phyloP scores from a whole-genome alignment of 139 green algal species.

The Micractinium conductrix region DNA sequence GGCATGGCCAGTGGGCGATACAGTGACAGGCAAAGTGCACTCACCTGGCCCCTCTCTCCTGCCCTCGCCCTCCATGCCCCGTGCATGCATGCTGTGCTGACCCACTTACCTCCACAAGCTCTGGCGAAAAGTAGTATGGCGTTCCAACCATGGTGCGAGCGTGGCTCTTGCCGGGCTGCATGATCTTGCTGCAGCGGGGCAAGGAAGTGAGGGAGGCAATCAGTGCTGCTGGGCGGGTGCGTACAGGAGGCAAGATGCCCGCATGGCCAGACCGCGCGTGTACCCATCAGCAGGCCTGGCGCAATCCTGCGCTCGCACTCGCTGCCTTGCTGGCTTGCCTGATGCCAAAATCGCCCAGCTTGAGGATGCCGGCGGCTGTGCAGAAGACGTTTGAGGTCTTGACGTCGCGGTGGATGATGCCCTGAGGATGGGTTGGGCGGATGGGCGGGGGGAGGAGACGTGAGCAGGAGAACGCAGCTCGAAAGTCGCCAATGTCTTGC shows the following conservation, averaged over 20 bases:
- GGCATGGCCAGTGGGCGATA: neutral
- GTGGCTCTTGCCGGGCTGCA: conserved; percentile 30
- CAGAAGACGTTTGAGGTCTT: conserved; percentile 56
- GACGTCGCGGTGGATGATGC: conserved; percentile 58
- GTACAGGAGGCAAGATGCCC: neutral
- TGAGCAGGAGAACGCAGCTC: too few relatives aligned
- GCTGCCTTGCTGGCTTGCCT: neutral
- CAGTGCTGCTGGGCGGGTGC: too few relatives aligned
- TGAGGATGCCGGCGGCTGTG: conserved; percentile 40
- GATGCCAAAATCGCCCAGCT: conserved; percentile 79
- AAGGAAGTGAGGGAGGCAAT: neutral
- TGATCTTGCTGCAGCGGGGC: conserved; percentile 38
- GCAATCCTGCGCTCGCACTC: too few relatives aligned
- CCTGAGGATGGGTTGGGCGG: conserved; percentile 39
- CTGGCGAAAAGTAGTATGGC: conserved; percentile 66
- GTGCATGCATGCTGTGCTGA: neutral
- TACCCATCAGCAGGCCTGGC: too few relatives aligned
- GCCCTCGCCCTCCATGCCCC: neutral
- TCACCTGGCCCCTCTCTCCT: neutral
- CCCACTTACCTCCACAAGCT: conserved; percentile 53
- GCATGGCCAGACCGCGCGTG: too few relatives aligned
- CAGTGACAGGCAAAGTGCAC: neutral
- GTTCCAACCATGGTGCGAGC: conserved; percentile 63
- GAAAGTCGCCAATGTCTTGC: too few relatives aligned
- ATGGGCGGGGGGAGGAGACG: conserved; percentile 23